Evolutionary conservation across 208 protist genomes (phyloP).

Genomic region (Leptomonas pyrrhocoris): DNA sequence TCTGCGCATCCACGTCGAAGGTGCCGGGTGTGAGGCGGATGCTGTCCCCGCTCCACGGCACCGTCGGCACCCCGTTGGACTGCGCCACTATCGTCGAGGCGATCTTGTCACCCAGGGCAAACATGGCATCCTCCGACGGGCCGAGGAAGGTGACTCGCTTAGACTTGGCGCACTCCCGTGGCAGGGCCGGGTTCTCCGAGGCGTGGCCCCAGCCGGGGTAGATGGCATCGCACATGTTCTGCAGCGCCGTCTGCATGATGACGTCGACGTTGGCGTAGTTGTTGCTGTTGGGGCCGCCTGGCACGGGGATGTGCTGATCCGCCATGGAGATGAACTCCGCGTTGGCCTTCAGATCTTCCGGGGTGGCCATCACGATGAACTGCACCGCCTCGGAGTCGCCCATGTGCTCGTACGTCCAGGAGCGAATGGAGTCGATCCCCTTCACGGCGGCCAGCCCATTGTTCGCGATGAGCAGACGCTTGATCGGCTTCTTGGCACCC

Average conservation of each 20-base stretch:
- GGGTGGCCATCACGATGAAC: constrained; percentile 98
- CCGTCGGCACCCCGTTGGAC: constrained; percentile 93
- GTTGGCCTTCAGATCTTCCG: constrained; percentile 98
- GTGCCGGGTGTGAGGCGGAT: constrained; percentile 58
- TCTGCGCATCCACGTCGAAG: constrained; percentile 78
- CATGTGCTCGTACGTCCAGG: constrained; percentile 96
- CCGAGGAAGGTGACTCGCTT: constrained; percentile 79
- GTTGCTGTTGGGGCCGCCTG: constrained; percentile 97
- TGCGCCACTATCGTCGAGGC: constrained; percentile 97
- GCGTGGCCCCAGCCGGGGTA: constrained; percentile 99
- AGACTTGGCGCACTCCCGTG: constrained; percentile 74
- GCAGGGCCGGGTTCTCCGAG: constrained; percentile 97
- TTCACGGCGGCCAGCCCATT: constrained; percentile 99
- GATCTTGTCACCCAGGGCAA: constrained; percentile 98
- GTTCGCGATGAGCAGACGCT: constrained; percentile 96
- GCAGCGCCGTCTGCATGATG: constrained; percentile 97
- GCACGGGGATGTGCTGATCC: constrained; percentile 94
- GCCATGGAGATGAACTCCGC: constrained; percentile 98
- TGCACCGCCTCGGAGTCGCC: constrained; percentile 94
- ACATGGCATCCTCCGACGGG: constrained; percentile 88
- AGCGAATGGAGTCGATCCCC: constrained; percentile 96
- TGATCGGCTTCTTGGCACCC: constrained; percentile 70
- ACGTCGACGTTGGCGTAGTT: constrained; percentile 99
- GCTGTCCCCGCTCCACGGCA: constrained; percentile 92
- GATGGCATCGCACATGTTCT: constrained; percentile 94